Percentiles rank a stretch among this genome's conserved stretches.
Conservation (phyloP, 176 grass and related monocot species). For the Zea mays region Zm-B73-REFERENCE-NAM-5.0 NC_050099.1:182463501-182464000, state of each 20-base stretch:
- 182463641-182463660: slow-evolving; percentile 88
- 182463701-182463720: slow-evolving; percentile 91
- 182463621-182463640: slow-evolving; percentile 90
- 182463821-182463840: slow-evolving; percentile 89
- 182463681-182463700: slow-evolving; percentile 95
- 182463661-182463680: slow-evolving; percentile 76
- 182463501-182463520: slow-evolving; percentile 34
- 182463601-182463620: slow-evolving; percentile 57
- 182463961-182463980: slow-evolving; percentile 28
- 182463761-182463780: slow-evolving; percentile 87
- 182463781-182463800: slow-evolving; percentile 87
- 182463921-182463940: slow-evolving; percentile 34
- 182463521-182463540: slow-evolving; percentile 39
- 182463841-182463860: slow-evolving; percentile 83
- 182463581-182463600: slow-evolving; percentile 57
- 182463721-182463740: slow-evolving; percentile 60
- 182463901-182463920: slow-evolving; percentile 44
- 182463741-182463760: slow-evolving; percentile 85
- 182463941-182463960: background rate
- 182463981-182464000: slow-evolving; percentile 71
- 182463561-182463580: slow-evolving; percentile 70
- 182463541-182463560: slow-evolving; percentile 96
- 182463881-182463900: slow-evolving; percentile 45
- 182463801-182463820: slow-evolving; percentile 93
- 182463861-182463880: slow-evolving; percentile 60